Percentiles rank a stretch among this genome's conserved stretches.
These are phyloP conservation scores for Didymosphaeria variabile DNA, from an alignment of 2,329 filamentous ascomycete genomes.

Conservation along the genomic window DNA sequence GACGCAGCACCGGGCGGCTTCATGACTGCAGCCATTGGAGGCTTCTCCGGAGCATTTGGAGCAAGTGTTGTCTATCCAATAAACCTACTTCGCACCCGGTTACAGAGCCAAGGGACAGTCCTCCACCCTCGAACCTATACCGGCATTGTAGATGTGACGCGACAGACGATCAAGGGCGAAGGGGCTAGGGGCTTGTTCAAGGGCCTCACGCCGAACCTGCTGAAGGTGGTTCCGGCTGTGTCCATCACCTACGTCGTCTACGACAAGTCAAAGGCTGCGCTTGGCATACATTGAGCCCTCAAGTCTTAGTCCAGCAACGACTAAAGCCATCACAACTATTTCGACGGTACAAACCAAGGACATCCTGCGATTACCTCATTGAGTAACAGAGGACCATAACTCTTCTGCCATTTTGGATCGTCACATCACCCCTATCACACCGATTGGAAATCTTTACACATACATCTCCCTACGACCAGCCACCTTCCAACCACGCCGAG, in stretches of 20 bases:
- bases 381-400: too few relatives aligned
- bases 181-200: conserved; percentile 90
- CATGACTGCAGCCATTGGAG: conserved; percentile 86
- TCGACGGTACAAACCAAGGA: not conserved
- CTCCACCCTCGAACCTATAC: conserved; percentile 90
- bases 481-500: not conserved
- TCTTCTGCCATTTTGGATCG: not conserved
- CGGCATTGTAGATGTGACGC: conserved; percentile 87
- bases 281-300: conserved; percentile 42
- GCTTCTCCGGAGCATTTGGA: conserved; percentile 88
- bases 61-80: conserved; percentile 95
- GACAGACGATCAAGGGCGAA: conserved; percentile 83
- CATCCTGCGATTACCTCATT: not conserved
- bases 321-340: not conserved
- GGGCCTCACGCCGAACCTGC: conserved; percentile 89
- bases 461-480: not conserved
- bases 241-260: conserved; percentile 71
- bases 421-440: not conserved
- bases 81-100: conserved; percentile 87
- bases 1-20: conserved; percentile 80
- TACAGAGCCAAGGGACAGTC: conserved; percentile 94
- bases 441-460: not conserved
- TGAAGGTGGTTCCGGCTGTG: conserved; percentile 95
- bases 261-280: conserved; percentile 51
- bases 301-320: not conserved